Base-by-base conservation (phyloP, 2,329 filamentous ascomycete genomes). In the Penicillium rolfsii region DNA sequence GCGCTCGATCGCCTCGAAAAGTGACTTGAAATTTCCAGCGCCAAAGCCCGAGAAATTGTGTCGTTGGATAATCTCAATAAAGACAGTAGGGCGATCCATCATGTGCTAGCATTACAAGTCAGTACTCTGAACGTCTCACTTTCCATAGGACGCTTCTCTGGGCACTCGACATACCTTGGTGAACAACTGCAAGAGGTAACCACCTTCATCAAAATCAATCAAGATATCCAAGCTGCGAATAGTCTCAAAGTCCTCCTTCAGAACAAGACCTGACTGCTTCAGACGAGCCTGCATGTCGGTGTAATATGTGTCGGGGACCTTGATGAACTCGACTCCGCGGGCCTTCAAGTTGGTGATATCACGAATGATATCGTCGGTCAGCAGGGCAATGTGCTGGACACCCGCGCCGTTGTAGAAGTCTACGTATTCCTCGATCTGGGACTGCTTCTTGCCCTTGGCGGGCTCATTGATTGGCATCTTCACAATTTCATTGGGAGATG, bases 381-480 rank as follows among this genome's bases (percentile, higher is more conserved):
- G 87, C 19, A 97, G 86, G 12, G 93, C 94, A 67, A 97, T 95
- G 80, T 97, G 94, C 81, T 97, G 94, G 0, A 97, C 92, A 50
- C 94, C 94, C 0, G 93, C 82, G 0, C 94, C 94, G 54, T 89
- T 87, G 81, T 97, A 96, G 83, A 95, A 97, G 74, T 91, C 84
- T 67, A 97, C 88, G 74, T 89, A 93, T 80, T 97, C 94, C 77
- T 97, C 93, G 69, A 98, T 97, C 80, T 98, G 94, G 11, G 88
- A 91, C 77, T 92, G 91, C 79, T 91, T 94, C 81, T 95, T 95
- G 61, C 93, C 94, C 1, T 86, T 82, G 0, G 94, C 94, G 1
- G 94, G 94, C 80, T 97, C 93, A 82, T 97, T 97, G 85, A 98
- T 96, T 71, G 94, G 94, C 93, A 97, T 97, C 81, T 97, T 97